A percentile compares a stretch with the other conserved stretches of the same genome.
Conservation (phyloP, 148 eudicot species). For the Rhododendron vialii region DNA sequence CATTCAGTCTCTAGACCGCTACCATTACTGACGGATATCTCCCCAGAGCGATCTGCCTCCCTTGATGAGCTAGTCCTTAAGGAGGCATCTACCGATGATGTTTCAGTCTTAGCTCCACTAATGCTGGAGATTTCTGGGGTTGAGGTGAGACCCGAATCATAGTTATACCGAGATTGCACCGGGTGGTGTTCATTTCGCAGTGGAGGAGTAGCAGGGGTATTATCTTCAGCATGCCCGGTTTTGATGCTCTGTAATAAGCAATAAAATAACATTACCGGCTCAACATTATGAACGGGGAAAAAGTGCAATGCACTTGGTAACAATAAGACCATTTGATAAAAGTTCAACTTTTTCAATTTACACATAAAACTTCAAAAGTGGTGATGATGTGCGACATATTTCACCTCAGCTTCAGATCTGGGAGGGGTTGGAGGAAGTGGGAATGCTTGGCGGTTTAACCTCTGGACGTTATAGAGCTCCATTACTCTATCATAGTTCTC, state of each 20-base stretch:
- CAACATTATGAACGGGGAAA: neutral
- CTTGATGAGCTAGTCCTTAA: constrained; percentile 70
- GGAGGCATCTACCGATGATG: constrained; percentile 76
- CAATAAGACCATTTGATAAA: neutral
- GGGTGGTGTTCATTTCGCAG: constrained; percentile 71
- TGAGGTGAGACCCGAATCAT: constrained; percentile 63
- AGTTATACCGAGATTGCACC: constrained; percentile 41
- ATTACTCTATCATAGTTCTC: constrained; percentile 86
- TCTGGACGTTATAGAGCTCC: constrained; percentile 94
- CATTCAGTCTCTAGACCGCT: constrained; percentile 87
- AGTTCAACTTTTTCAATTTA: neutral
- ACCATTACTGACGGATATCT: constrained; percentile 79
- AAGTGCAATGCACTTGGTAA: neutral
- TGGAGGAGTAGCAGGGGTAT: constrained; percentile 82
- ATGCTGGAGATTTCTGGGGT: constrained; percentile 86
- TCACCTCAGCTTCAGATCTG: constrained; percentile 75
- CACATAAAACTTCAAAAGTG: neutral
- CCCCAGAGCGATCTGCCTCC: constrained; percentile 86
- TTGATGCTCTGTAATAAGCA: constrained; percentile 49
- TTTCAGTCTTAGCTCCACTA: constrained; percentile 74
- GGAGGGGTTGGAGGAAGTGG: constrained; percentile 79
- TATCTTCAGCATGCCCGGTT: constrained; percentile 52
- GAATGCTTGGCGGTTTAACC: constrained; percentile 78
- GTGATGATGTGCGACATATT: neutral
- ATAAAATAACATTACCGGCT: constrained; percentile 1